Conservation (phyloP, 805 yeast genomes). For the Saccharomycopsis sp. region DNA sequence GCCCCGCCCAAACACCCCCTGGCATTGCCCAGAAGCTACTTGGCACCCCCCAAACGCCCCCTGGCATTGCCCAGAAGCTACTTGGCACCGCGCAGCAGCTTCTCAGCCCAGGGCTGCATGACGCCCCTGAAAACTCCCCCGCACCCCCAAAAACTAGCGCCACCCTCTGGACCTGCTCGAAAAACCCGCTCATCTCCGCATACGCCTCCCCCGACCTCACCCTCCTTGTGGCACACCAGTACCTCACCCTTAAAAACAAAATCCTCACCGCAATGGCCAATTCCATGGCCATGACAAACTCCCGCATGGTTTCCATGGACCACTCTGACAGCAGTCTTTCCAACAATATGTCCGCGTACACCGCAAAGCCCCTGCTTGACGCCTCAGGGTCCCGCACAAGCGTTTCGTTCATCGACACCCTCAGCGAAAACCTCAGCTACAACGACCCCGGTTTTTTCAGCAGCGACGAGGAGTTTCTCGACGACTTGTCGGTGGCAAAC, state of each 20-base stretch:
- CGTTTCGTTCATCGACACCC: conserved; percentile 11
- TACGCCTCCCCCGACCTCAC: neutral
- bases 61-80: too few relatives aligned
- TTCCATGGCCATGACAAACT: neutral
- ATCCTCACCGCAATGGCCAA: neutral
- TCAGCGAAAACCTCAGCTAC: conserved; percentile 13
- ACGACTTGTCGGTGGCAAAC: neutral
- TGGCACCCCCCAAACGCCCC: too few relatives aligned
- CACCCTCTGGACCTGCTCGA: neutral
- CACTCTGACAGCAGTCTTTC: conserved; percentile 1
- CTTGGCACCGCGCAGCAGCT: too few relatives aligned
- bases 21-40: too few relatives aligned
- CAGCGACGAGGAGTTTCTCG: conserved; percentile 2
- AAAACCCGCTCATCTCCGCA: neutral
- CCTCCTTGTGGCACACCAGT: neutral
- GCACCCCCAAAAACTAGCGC: neutral
- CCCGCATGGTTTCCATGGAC: neutral
- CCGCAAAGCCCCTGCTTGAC: neutral
- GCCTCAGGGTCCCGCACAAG: conserved; percentile 4
- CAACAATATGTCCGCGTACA: neutral
- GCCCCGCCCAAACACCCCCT: too few relatives aligned
- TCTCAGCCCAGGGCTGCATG: too few relatives aligned
- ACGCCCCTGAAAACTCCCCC: conserved; percentile 19
- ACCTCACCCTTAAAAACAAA: neutral
- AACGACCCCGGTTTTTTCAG: conserved; percentile 3